phyloP scores from a whole-genome alignment of 106 monocot genomes.

The Posidonia australis region DNA sequence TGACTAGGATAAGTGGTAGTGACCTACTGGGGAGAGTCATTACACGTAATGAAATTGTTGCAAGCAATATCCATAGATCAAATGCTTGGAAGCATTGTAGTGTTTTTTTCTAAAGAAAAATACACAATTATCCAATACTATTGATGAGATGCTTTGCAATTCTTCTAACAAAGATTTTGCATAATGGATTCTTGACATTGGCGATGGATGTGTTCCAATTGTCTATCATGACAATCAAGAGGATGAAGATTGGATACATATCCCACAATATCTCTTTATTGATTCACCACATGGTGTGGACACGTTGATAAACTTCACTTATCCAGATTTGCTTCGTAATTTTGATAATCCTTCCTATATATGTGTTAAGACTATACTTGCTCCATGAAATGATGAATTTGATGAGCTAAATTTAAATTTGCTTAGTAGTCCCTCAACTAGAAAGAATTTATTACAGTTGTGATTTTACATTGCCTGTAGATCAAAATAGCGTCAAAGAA shows the following conservation, averaged over 20 bases:
- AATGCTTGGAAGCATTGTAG: background rate
- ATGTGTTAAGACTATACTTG: background rate
- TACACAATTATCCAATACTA: background rate
- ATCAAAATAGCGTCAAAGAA: background rate
- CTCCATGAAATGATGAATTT: background rate
- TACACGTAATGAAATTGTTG: slow-evolving; percentile 5
- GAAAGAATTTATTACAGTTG: background rate
- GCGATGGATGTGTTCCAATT: slow-evolving; percentile 7
- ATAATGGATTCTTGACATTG: slow-evolving; percentile 12
- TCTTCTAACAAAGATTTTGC: slow-evolving; percentile 5
- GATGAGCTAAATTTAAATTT: background rate
- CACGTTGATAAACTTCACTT: slow-evolving; percentile 2
- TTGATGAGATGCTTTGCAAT: too few species aligned
- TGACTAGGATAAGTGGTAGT: too few species aligned
- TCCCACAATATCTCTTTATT: slow-evolving; percentile 2
- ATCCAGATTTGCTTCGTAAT: background rate
- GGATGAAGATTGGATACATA: slow-evolving; percentile 1
- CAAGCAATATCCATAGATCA: background rate
- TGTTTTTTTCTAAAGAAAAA: background rate
- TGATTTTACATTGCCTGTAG: background rate
- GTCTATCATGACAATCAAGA: background rate
- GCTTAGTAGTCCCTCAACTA: background rate
- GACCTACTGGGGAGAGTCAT: too few species aligned
- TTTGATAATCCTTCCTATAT: background rate
- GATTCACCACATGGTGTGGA: background rate